These are phyloP conservation scores for Fusarium coffeatum DNA, from an alignment of 2,329 filamentous ascomycete species.

Conservation along the genomic window DNA sequence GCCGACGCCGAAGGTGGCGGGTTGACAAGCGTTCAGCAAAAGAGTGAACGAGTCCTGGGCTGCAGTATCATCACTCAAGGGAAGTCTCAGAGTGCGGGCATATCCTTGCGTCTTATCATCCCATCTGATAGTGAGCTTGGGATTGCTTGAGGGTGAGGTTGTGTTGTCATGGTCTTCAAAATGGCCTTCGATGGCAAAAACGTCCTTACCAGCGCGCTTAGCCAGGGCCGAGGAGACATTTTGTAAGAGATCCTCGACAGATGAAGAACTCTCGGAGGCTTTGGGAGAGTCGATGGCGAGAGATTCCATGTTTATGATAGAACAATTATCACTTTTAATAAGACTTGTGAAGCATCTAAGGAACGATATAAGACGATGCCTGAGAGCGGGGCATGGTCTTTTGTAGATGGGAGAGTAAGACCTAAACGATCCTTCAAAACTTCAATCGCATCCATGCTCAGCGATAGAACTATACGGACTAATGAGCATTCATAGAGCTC, in stretches of 20 bases:
- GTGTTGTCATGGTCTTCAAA: background rate
- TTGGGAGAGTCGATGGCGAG: background rate
- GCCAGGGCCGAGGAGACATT: background rate
- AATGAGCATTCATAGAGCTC: background rate
- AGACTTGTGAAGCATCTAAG: background rate
- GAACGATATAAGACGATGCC: background rate
- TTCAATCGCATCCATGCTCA: background rate
- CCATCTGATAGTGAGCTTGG: background rate
- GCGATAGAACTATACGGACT: background rate
- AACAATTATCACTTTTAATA: background rate
- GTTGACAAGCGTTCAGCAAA: constrained; percentile 36
- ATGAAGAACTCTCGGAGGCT: accelerated
- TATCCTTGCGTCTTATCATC: background rate
- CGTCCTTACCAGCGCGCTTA: background rate
- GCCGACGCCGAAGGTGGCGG: constrained; percentile 62
- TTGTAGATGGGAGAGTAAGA: background rate
- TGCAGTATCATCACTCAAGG: background rate
- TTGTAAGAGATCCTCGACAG: background rate
- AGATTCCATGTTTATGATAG: background rate
- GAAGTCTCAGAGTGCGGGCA: background rate
- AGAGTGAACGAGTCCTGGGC: background rate
- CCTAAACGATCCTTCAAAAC: background rate
- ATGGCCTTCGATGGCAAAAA: constrained; percentile 24
- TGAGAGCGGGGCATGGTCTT: background rate
- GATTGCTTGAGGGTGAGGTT: accelerated